Evolutionary conservation across 352 stramenopile genomes (phyloP), one percentile per base, ranked within the genome.

Genomic region (Blastocystis sp.): DNA sequence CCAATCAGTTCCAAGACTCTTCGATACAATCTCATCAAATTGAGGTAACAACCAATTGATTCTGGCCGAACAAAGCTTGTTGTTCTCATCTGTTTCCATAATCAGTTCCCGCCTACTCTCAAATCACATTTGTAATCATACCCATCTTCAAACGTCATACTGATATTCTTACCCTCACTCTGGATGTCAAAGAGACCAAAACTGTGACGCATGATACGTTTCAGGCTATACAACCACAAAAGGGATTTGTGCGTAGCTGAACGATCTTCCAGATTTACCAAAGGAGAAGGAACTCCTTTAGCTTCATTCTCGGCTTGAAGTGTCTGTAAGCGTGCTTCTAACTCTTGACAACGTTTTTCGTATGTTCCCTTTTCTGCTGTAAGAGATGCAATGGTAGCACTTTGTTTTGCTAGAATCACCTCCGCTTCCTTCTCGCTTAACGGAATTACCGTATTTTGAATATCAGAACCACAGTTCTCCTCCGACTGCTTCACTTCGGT

Each of bases 191-290:
- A 35, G n/a, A 83, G 63, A n/a, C 71, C 71, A 11, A 83, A 46
- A 9, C 46, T 83, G 71, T 83, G 46, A 29, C 29, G 27, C 42
- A 83, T 39, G 54, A 83, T 83, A 0, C 71, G 71, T 14, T 66
- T 65, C 49, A 83, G 51, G 46, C 71, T 66, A 24, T 83, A 83
- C 12, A 83, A 56, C 71, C 71, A 83, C 19, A 66, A 37, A 32
- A 83, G 29, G 11, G 49, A 66, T 32, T 83, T 57, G n/a, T 63
- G 71, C 4, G 49, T 65, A 7, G 71, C 63, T 7, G 56, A 43
- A 6, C 71, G 49, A 14, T 83, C 16, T n/a, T 35, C 49, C 46
- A 32, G 6, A 56, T 66, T 65, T 1, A 67, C 71, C 5, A 54
- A 56, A 21, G 49, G 24, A 12, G 71, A n/a, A 12, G 27, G 24